Evolutionary conservation across 179 eudicot genomes (phyloP), one percentile per base, ranked within the genome.

Genomic region (Heliamphora ciliata): DNA sequence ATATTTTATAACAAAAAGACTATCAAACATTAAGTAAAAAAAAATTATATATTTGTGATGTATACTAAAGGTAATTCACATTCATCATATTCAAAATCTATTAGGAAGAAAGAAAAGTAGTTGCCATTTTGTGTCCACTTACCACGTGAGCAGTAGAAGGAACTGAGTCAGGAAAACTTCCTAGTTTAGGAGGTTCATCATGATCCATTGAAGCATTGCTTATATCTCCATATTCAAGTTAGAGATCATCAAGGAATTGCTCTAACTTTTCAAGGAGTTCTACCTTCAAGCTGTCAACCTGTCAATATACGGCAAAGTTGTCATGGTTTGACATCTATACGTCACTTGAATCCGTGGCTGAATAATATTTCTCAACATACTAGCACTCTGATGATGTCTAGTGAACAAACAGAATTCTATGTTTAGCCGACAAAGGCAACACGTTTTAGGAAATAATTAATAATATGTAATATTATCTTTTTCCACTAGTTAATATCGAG

Each of bases 201-300:
- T 72, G 65, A 76, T 86, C 86, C 51, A 76, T 79, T 50, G 88
- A 77, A 81, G 80, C 76, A 66, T 80, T 81, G 79, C 83, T 56
- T 82, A 79, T 81, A 76, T 88, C 89, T 81, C 78, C 86, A 78
- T 87, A 83, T 79, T 90, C 91, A 51, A 92, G 91, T 86, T 90
- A 88, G 72, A 97, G 87, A 54, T 91, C 90, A 59, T 83, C 91
- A 79, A 92, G 91, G 82, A 91, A 94, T 86, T 93, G 94, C 81
- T 92, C 97, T 87, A 97, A 86, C 90, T 97, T 97, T 81, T 92
- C 97, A 81, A 97, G 91, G 77, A 97, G 89, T 85, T 94, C 89
- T 79, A 87, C 92, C 88, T 93, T 94, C 84, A 97, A 87, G 87
- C 86, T 88, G 79, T 90, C 91, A 83, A 97, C 98, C 99, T 97